Evolutionary conservation across 345 rosid genomes (phyloP), one percentile per base, ranked within the genome.

Genomic region (Iberis pinnata): DNA sequence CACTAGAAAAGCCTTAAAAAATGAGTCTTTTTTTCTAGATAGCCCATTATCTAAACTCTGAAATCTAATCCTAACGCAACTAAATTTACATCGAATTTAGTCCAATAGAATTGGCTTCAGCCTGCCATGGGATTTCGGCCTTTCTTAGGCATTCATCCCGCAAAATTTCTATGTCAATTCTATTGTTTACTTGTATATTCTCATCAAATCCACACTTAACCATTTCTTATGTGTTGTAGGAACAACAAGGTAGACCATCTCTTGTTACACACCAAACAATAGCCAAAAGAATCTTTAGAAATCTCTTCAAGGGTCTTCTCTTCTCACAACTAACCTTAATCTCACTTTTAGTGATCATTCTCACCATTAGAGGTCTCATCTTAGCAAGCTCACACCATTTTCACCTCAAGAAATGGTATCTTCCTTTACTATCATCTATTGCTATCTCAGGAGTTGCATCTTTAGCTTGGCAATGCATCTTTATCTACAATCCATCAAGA

Each of bases 351-450:
- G 72, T 76, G n/a, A 61, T 79, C 8, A 69, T 63, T 66, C 78
- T 89, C 63, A 71, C 79, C 9, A 58, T 82, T 58, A 78, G 85
- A 0, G 90, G 94, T 47, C 71, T 77, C 44, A 58, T 83, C 66
- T 68, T 63, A 5, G 74, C 73, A 27, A 26, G 25, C 17, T 68
- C 69, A 46, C 78, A 72, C 73, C 74, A 79, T 49, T 84, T 86
- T 69, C 75, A 70, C 20, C 86, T 82, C 13, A 74, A 41, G 76
- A 64, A 86, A 55, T 86, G 94, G 96, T 89, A 78, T 47, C 84
- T 80, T 56, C 94, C 95, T 3, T 64, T 86, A 49, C 76, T 84
- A 46, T 27, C 80, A 17, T 83, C 96, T 26, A 37, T 68, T 2
- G 88, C 76, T 4, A 70, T 58, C 18, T 76, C 78, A 1, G 94